phyloP scores from a whole-genome alignment of 768 basidiomycete species.

The Pholiota molesta region DNA sequence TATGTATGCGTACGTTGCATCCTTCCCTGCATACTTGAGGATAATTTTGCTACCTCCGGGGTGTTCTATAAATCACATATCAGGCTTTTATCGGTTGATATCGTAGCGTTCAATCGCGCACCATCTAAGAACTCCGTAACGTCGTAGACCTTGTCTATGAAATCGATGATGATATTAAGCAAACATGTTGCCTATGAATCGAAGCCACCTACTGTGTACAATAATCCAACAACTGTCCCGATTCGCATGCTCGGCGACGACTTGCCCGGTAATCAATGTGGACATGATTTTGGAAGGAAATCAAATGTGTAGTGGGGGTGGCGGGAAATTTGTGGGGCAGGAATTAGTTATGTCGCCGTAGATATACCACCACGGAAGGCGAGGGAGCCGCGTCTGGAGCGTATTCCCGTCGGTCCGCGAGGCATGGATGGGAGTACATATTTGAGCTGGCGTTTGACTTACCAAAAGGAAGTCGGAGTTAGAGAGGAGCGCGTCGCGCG shows the following conservation, averaged over 20 bases:
- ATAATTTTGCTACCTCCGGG: slow-evolving; percentile 88
- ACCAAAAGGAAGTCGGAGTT: slow-evolving; percentile 21
- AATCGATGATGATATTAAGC: background rate
- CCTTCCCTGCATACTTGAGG: slow-evolving; percentile 67
- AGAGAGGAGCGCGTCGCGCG: slow-evolving; percentile 36
- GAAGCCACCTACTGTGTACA: slow-evolving; percentile 62
- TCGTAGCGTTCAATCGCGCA: slow-evolving; percentile 26
- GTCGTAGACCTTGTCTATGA: slow-evolving; percentile 71
- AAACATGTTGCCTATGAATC: background rate
- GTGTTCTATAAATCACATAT: slow-evolving; percentile 48
- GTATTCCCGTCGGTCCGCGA: slow-evolving; percentile 19
- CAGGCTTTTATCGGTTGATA: background rate
- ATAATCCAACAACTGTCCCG: slow-evolving; percentile 61
- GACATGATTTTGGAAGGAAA: slow-evolving; percentile 26
- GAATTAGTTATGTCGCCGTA: slow-evolving; percentile 3
- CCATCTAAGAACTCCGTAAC: slow-evolving; percentile 79
- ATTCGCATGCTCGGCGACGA: slow-evolving; percentile 33
- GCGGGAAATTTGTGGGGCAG: slow-evolving; percentile 1
- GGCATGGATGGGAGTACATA: background rate
- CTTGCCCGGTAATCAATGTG: slow-evolving; percentile 28
- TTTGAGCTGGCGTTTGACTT: background rate
- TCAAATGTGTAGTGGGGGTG: background rate
- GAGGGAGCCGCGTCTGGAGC: slow-evolving; percentile 15
- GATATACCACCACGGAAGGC: slow-evolving; percentile 25
- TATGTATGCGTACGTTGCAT: slow-evolving; percentile 72